phyloP scores from a whole-genome alignment of 768 basidiomycete genomes.

The Mycena belliarum region DNA sequence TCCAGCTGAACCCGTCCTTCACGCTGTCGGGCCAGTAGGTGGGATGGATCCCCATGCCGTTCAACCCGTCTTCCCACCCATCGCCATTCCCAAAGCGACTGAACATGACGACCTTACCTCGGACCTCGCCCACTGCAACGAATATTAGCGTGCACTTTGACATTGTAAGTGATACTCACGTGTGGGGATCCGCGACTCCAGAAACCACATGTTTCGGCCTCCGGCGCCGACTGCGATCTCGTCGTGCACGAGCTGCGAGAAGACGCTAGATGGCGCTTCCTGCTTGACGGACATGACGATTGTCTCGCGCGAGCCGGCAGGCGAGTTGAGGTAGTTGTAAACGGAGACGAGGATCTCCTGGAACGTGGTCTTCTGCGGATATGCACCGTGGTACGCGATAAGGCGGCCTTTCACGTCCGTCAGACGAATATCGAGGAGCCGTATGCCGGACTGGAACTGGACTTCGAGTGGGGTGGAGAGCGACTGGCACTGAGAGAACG shows the following conservation, averaged over 20 bases:
- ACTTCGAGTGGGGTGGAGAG: slow-evolving; percentile 55
- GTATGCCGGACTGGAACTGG: slow-evolving; percentile 78
- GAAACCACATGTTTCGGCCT: slow-evolving; percentile 70
- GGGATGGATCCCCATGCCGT: slow-evolving; percentile 87
- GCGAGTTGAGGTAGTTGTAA: slow-evolving; percentile 62
- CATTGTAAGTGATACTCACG: slow-evolving; percentile 19
- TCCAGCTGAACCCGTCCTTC: slow-evolving; percentile 76
- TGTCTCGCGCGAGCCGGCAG: slow-evolving; percentile 63
- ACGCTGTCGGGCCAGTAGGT: slow-evolving; percentile 81
- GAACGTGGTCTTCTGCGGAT: slow-evolving; percentile 71
- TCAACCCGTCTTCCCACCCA: slow-evolving; percentile 68
- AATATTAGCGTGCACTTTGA: neutral
- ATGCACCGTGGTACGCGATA: slow-evolving; percentile 78
- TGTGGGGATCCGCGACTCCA: slow-evolving; percentile 77
- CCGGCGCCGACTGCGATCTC: slow-evolving; percentile 62
- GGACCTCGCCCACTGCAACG: slow-evolving; percentile 65
- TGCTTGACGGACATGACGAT: slow-evolving; percentile 89
- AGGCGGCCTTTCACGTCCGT: slow-evolving; percentile 63
- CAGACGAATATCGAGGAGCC: slow-evolving; percentile 81
- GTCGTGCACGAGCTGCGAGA: slow-evolving; percentile 65
- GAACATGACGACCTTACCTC: slow-evolving; percentile 84
- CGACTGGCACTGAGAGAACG: slow-evolving; percentile 85
- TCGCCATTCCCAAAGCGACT: slow-evolving; percentile 78
- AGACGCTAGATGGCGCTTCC: slow-evolving; percentile 64
- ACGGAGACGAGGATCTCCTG: slow-evolving; percentile 61